Base-by-base conservation (phyloP, 2,329 filamentous ascomycete species). In the Curvularia hawaiiensis region DNA sequence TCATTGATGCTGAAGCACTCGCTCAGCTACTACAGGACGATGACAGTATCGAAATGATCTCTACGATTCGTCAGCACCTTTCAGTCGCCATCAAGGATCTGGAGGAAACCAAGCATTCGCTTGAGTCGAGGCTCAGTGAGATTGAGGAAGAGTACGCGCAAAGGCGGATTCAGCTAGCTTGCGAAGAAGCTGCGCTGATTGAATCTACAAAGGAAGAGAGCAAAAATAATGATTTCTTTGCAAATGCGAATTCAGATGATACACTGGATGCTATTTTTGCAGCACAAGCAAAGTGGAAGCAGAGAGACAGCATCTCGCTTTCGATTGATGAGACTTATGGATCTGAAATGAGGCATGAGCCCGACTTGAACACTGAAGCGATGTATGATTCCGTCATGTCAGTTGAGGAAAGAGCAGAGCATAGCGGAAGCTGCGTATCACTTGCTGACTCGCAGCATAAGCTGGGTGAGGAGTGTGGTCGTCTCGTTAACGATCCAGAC, bases 331-430 rank as follows among this genome's bases (percentile, higher is more conserved):
- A 30, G 14, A 18, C 5, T 7, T 24, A 3, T 39, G 22, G 4
- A 5, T 1, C 14, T 12, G 2, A 28, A 31, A 43, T 9, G 52
- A 38, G 48, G 28, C 56, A 12, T 20, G 28, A 33, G n/a, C 28
- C 53, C 18, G 69, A 16, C n/a, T 18, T 38, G 35, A 7, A 12
- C 4, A 38, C 16, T 16, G 35, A 9, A 41, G 39, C 20, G 12
- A 18, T 12, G 18, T 22, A 41, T 41, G 18, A 24, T 41, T 5
- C 9, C 18, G 14, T n/a, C 4, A 14, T 24, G 39, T 24, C 39
- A 41, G 20, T 24, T 41, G 20, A 41, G 18, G 39, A 41, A 24
- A 41, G 9, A 12, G 18, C 4, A 41, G n/a, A 18, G 35, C 1
- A 5, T n/a, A 18, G 16, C 10, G 35, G 35, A 38, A 18, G 16